phyloP scores from a whole-genome alignment of 1,284 basidiomycete species.

The Leccinum angustisporum region DNA sequence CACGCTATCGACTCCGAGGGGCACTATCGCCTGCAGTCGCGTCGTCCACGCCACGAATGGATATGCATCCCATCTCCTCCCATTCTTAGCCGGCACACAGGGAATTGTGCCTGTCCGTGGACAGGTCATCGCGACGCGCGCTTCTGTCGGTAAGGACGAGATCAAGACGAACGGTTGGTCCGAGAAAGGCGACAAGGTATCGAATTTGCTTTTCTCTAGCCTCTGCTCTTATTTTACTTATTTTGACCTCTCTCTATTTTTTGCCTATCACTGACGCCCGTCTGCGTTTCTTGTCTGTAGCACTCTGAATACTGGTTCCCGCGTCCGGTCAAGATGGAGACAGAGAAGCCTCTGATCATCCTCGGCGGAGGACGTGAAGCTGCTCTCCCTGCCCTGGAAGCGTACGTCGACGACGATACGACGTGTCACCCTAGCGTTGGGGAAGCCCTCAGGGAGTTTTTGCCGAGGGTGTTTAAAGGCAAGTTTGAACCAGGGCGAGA shows the following conservation, averaged over 20 bases:
- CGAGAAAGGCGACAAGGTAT: constrained; percentile 39
- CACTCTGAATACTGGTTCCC: constrained; percentile 77
- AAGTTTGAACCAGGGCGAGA: constrained; percentile 46
- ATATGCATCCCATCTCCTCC: constrained; percentile 66
- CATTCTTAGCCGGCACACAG: constrained; percentile 47
- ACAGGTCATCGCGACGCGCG: constrained; percentile 66
- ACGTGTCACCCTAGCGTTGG: constrained; percentile 49
- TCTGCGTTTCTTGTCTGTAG: not conserved
- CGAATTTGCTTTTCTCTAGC: not conserved
- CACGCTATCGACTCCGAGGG: constrained; percentile 52
- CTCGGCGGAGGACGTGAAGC: constrained; percentile 70
- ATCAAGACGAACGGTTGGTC: constrained; percentile 43
- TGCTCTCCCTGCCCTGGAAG: constrained; percentile 46
- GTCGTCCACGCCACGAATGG: constrained; percentile 82
- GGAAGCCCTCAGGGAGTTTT: constrained; percentile 50
- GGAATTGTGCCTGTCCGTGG: constrained; percentile 74
- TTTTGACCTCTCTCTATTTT: too few relatives aligned
- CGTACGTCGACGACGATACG: constrained; percentile 62
- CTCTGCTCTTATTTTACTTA: not conserved
- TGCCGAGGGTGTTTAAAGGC: constrained; percentile 59
- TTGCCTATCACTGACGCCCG: not conserved
- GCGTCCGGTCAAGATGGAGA: constrained; percentile 45
- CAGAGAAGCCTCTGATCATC: constrained; percentile 58
- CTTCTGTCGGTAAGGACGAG: constrained; percentile 42
- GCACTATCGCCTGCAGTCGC: constrained; percentile 52